Evolutionary conservation across 441 rosid genomes (phyloP).

Genomic region (Bruguiera hainesii): DNA sequence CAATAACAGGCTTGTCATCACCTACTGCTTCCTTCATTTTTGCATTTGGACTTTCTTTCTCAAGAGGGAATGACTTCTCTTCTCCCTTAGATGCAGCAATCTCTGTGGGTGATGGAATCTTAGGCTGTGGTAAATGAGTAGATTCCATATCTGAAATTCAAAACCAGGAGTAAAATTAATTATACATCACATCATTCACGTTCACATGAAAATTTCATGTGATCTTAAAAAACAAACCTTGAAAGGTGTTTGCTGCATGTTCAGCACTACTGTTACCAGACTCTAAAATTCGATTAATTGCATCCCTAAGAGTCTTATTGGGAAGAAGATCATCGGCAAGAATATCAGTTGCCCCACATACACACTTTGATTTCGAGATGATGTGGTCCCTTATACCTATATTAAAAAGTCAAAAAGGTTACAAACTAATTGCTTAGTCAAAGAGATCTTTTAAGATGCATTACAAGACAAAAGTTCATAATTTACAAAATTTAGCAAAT

Average conservation of each 20-base stretch:
- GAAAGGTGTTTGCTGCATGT: conserved; percentile 77
- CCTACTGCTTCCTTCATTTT: conserved; percentile 32
- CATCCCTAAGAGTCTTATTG: conserved; percentile 92
- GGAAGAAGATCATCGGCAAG: conserved; percentile 99
- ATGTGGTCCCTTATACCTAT: conserved; percentile 90
- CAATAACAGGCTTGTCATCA: conserved; percentile 43
- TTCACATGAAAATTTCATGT: neutral
- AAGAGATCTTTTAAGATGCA: no score
- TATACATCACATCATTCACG: neutral
- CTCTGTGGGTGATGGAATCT: conserved; percentile 68
- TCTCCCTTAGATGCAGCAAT: conserved; percentile 89
- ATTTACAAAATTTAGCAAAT: no score
- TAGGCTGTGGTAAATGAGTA: conserved; percentile 74
- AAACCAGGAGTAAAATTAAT: conserved; percentile 4
- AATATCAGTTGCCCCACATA: conserved; percentile 87
- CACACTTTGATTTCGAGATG: conserved; percentile 72
- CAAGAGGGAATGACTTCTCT: conserved; percentile 37
- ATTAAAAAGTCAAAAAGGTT: conserved; percentile 16
- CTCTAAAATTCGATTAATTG: conserved; percentile 92
- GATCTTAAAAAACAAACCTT: conserved; percentile 48
- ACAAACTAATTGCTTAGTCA: no score
- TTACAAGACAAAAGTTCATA: no score
- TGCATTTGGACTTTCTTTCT: conserved; percentile 32
- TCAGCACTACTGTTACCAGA: conserved; percentile 91
- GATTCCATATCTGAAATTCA: conserved; percentile 78